Conservation (phyloP, 441 rosid genomes). For the Adansonia gregorii region DNA sequence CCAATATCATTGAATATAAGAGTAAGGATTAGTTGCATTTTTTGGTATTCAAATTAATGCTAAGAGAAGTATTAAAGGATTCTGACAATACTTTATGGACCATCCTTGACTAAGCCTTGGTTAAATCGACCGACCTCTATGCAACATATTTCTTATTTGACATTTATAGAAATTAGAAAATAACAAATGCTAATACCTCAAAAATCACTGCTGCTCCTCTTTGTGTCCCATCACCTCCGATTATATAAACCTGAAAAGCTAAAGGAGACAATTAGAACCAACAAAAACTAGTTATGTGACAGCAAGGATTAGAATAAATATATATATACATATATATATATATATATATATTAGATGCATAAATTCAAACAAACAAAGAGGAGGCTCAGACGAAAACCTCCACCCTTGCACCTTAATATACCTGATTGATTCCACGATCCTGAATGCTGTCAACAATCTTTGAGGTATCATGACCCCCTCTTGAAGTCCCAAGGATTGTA, state of each 20-base stretch:
- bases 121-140: not conserved
- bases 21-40: not conserved
- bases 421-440: constrained; percentile 66
- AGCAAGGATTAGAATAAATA: not conserved
- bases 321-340: not conserved
- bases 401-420: constrained; percentile 22
- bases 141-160: not conserved
- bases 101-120: not conserved
- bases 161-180: not conserved
- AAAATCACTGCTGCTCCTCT: constrained; percentile 73
- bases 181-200: constrained; percentile 44
- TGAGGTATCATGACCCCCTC: constrained; percentile 73
- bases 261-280: constrained; percentile 23
- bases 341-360: not conserved
- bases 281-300: not conserved
- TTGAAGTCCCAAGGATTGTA: constrained; percentile 76
- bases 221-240: constrained; percentile 91
- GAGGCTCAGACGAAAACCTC: not conserved
- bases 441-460: constrained; percentile 87
- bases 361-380: constrained; percentile 9
- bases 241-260: constrained; percentile 62
- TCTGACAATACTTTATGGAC: not conserved
- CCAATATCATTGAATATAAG: not conserved
- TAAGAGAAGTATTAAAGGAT: not conserved
- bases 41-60: not conserved